Conservation (phyloP, 495 filamentous ascomycete genomes). For the Aspergillus panamensis region DNA sequence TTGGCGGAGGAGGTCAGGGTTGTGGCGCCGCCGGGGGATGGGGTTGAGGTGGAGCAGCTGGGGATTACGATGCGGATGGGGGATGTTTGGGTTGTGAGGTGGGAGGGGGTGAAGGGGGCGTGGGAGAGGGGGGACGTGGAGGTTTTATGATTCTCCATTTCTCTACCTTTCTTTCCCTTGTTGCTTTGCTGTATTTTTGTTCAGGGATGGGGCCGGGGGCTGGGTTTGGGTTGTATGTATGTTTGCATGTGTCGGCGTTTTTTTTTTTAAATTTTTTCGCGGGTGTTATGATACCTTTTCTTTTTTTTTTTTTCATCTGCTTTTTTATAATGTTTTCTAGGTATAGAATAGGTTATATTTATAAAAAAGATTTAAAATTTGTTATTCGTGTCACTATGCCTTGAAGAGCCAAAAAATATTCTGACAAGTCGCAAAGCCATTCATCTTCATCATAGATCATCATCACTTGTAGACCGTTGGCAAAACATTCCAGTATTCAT, state of each 20-base stretch:
- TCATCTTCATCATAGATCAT: too few species aligned
- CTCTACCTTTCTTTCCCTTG: not conserved
- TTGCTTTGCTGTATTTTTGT: not conserved
- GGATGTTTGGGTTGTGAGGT: slow-evolving; percentile 83
- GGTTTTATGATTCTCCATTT: slow-evolving; percentile 42
- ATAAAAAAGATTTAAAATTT: too few species aligned
- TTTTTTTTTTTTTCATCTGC: too few species aligned
- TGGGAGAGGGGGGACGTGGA: slow-evolving; percentile 76
- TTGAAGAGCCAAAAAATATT: too few species aligned
- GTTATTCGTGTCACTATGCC: too few species aligned
- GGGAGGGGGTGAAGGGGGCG: slow-evolving; percentile 71
- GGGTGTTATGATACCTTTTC: too few species aligned
- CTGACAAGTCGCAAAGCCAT: too few species aligned
- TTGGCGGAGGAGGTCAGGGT: slow-evolving; percentile 55
- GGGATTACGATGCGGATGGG: slow-evolving; percentile 62
- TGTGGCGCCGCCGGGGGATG: slow-evolving; percentile 55
- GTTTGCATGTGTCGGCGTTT: too few species aligned
- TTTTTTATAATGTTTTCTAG: too few species aligned
- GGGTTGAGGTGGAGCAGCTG: slow-evolving; percentile 53
- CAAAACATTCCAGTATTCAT: not conserved
- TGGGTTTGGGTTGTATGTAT: not conserved
- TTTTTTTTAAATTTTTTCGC: too few species aligned
- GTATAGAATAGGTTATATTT: too few species aligned
- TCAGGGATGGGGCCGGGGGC: not conserved
- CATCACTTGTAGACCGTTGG: not conserved